These are phyloP conservation scores for Thalassiosira ordinaria DNA, from an alignment of 352 stramenopile genomes.

Conservation along the genomic window DNA sequence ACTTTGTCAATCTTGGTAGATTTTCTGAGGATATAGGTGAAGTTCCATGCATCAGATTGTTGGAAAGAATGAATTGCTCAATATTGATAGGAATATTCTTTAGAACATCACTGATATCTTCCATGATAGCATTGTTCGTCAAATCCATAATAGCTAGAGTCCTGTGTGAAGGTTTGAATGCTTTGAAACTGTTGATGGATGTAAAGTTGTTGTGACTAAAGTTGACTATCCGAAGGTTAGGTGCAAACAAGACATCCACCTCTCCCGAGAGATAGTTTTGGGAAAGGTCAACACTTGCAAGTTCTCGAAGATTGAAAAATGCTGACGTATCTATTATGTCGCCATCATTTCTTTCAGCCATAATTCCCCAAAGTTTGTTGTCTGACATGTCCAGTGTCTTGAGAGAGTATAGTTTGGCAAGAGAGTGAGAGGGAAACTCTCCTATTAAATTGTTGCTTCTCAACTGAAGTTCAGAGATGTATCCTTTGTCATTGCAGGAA, in stretches of 20 bases:
- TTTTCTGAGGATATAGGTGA: constrained; percentile 11
- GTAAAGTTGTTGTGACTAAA: constrained; percentile 29
- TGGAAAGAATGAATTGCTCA: neutral
- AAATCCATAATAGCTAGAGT: constrained; percentile 35
- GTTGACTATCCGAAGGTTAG: neutral
- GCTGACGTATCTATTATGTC: neutral
- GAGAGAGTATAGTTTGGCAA: neutral
- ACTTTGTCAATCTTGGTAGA: constrained; percentile 1
- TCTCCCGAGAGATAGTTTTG: constrained; percentile 22
- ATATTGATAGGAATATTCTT: constrained; percentile 29
- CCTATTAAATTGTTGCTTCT: constrained; percentile 46
- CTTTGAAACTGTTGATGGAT: constrained; percentile 9
- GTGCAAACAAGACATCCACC: neutral
- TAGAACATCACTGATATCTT: constrained; percentile 13
- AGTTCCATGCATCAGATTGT: constrained; percentile 21
- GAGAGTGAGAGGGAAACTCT: neutral
- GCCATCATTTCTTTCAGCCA: neutral
- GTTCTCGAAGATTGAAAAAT: neutral
- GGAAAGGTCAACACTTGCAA: constrained; percentile 27
- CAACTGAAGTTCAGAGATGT: constrained; percentile 32
- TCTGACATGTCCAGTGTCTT: constrained; percentile 4
- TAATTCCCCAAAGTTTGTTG: constrained; percentile 14
- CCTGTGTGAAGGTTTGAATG: constrained; percentile 13
- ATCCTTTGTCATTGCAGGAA: constrained; percentile 20
- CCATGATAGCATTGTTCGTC: constrained; percentile 24